A percentile compares a stretch with the other conserved stretches of the same genome.
phyloP scores from a whole-genome alignment of 2,329 filamentous ascomycete species.

The Bimuria novae-zelandiae region DNA sequence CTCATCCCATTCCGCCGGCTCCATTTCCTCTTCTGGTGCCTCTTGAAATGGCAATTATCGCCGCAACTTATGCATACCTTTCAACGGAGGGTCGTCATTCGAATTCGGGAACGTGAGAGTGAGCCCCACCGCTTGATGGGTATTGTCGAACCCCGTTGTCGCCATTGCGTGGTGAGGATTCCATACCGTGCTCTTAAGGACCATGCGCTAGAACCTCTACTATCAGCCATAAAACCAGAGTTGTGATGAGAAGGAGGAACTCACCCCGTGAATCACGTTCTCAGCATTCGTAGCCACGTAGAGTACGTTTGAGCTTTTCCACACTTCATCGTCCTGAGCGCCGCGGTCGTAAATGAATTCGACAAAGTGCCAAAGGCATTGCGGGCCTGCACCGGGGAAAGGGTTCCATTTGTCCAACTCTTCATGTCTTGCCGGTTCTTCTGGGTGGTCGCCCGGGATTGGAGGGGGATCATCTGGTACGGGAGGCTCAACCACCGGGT shows the following conservation, averaged over 20 bases:
- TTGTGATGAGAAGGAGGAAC: not conserved
- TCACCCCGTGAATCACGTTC: not conserved
- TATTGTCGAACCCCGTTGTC: not conserved
- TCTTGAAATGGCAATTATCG: not conserved
- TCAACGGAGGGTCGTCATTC: not conserved
- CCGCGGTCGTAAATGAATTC: not conserved
- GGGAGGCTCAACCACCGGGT: no score
- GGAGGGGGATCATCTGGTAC: not conserved
- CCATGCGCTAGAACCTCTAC: not conserved
- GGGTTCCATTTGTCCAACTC: not conserved
- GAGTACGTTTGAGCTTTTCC: not conserved
- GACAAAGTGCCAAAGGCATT: not conserved
- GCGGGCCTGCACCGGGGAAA: not conserved
- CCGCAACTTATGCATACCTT: not conserved
- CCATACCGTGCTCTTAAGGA: not conserved
- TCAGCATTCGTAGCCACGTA: not conserved
- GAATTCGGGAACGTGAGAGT: not conserved
- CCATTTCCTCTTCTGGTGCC: not conserved
- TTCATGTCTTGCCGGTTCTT: not conserved
- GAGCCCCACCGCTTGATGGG: not conserved
- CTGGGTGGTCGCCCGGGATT: not conserved
- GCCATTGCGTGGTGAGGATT: not conserved
- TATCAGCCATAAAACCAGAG: not conserved
- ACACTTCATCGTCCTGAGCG: not conserved
- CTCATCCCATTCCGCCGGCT: not conserved